These are phyloP conservation scores for Suhomyces xylopsoci DNA, from an alignment of 805 yeast genomes.

Conservation along the genomic window DNA sequence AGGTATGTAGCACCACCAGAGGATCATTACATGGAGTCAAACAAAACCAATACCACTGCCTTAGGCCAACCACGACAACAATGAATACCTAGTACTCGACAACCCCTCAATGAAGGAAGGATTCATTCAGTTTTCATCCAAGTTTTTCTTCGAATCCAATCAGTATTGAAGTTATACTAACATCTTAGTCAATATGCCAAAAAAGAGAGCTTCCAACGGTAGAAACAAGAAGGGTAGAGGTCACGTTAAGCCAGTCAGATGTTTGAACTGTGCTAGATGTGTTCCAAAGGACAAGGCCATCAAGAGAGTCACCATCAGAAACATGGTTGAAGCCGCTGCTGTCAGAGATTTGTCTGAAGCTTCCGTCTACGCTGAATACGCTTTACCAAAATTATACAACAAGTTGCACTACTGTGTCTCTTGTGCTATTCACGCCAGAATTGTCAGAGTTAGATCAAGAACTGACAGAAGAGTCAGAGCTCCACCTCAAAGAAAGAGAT, in stretches of 20 bases:
- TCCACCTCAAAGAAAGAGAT: slow-evolving; percentile 99
- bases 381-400: slow-evolving; percentile 99
- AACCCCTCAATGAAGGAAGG: not conserved
- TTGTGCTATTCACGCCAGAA: slow-evolving; percentile 99
- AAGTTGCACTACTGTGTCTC: slow-evolving; percentile 99
- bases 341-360: slow-evolving; percentile 99
- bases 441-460: slow-evolving; percentile 99
- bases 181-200: slow-evolving; percentile 75
- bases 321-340: slow-evolving; percentile 99
- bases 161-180: slow-evolving; percentile 18
- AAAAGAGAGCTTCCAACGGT: slow-evolving; percentile 99
- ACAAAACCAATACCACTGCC: not conserved
- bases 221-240: slow-evolving; percentile 99
- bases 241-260: slow-evolving; percentile 99
- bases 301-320: slow-evolving; percentile 99
- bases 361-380: slow-evolving; percentile 98
- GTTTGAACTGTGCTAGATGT: slow-evolving; percentile 99
- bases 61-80: not conserved
- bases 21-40: not conserved
- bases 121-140: not conserved
- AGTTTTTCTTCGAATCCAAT: not conserved
- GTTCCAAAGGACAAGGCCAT: slow-evolving; percentile 99
- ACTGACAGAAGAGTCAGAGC: slow-evolving; percentile 97
- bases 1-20: slow-evolving; percentile 12
- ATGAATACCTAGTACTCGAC: not conserved